Evolutionary conservation across 2,329 filamentous ascomycete species (phyloP), one percentile per base, ranked within the genome.

Genomic region (Helotiales sp.): DNA sequence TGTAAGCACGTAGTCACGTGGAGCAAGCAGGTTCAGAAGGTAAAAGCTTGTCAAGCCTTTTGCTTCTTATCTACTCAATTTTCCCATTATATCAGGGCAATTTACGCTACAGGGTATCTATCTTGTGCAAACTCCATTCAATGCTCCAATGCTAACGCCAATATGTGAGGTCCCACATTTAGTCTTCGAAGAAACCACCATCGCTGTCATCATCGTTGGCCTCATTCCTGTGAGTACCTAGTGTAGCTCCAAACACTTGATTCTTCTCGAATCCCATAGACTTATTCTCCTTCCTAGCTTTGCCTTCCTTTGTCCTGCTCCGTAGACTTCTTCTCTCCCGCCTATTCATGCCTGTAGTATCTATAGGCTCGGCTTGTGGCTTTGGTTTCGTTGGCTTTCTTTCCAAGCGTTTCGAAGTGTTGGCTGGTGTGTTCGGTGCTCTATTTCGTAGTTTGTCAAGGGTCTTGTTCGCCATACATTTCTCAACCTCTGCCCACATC

Each of bases 401-500:
- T 24, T 62, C 52, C 8, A 61, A 38, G 7, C 55, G 34, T 40
- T 57, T 67, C n/a, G 60, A 34, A 9, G 55, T 42, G 13, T 40
- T 54, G 13, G 42, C 55, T n/a, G 49, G 49, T n/a, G 36, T 49
- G 36, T 49, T 58, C 29, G 62, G 22, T 19, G 47, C 40, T 52
- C 64, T 65, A 60, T 71, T 64, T 58, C 70, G 59, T 44, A 71
- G 56, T 38, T 60, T 59, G 49, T 66, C 53, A 8, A 72, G 66
- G 10, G 67, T 68, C 6, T 85, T 85, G 34, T 84, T 76, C 53
- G 77, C 74, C 77, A 88, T 85, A 12, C 85, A 81, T 66, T 82
- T 77, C 73, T 90, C 87, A 17, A 93, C 80, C 13, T 79, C 74
- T 15, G 74, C 73, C 89, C 89, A 92, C 76, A 92, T 81, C n/a